Percentiles rank a stretch among this genome's conserved stretches.
These are phyloP conservation scores for Colletotrichum nymphaeae DNA, from an alignment of 2,329 filamentous ascomycete species.

Conservation along the genomic window DNA sequence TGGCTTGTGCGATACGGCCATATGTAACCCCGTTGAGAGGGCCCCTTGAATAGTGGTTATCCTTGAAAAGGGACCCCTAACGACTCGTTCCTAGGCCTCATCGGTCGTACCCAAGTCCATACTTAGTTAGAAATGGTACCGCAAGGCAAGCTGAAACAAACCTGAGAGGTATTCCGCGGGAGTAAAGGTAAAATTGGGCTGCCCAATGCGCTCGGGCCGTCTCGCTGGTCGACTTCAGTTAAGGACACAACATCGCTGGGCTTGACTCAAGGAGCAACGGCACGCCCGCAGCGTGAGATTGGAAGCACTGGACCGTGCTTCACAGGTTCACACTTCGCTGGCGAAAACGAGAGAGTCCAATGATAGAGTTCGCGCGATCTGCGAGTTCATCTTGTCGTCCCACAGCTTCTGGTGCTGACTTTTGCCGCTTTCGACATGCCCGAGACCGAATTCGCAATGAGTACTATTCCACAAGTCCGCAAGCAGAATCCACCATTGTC, in stretches of 20 bases:
- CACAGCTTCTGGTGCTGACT: not conserved
- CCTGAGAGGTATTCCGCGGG: not conserved
- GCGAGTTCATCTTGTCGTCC: slow-evolving; percentile 22
- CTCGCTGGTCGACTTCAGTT: not conserved
- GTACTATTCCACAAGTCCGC: not conserved
- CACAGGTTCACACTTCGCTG: not conserved
- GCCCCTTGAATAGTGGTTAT: not conserved
- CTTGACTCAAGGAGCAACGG: slow-evolving; percentile 16
- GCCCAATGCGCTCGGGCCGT: slow-evolving; percentile 7
- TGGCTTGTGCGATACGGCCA: not conserved
- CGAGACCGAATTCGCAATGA: not conserved
- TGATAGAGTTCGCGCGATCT: slow-evolving; percentile 13
- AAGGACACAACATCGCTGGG: not conserved
- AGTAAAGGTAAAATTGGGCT: not conserved
- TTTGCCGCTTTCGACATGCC: not conserved
- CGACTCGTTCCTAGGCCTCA: not conserved
- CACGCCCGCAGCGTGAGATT: slow-evolving; percentile 5
- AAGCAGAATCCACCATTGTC: too few relatives aligned
- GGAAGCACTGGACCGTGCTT: slow-evolving; percentile 4
- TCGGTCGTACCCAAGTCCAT: not conserved
- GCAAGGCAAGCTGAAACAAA: not conserved
- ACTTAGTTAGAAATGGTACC: not conserved
- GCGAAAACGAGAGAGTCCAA: slow-evolving; percentile 16
- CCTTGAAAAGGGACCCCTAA: not conserved
- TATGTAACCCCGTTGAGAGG: not conserved